Evolutionary conservation across 352 stramenopile genomes (phyloP), one percentile per base, ranked within the genome.

Genomic region (Vaucheria bursata): DNA sequence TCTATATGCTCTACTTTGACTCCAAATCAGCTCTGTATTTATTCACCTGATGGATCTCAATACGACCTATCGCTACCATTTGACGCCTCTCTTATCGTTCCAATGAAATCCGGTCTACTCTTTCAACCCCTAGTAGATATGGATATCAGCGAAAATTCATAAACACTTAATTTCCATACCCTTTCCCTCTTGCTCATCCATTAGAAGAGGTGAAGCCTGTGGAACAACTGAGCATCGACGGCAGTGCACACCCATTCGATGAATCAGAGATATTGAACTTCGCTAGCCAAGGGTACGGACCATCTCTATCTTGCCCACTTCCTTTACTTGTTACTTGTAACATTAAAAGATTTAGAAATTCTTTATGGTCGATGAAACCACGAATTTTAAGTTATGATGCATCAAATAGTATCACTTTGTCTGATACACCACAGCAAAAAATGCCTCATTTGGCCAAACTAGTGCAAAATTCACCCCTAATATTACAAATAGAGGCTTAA

Each of bases 181-280:
- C 72, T 82, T 82, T 82, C 45, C 74, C 71, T 33, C 77, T 82
- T 50, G 32, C 64, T n/a, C 77, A 82, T 72, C 77, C 77, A 49
- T 72, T 82, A 1, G 77, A 82, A 65, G 77, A 82, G 64, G 49
- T 82, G n/a, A 81, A 75, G 36, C 77, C 77, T n/a, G 77, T 82
- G 29, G 77, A 25, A 31, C 36, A 31, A 68, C 67, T 68, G n/a
- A 12, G 68, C 70, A 12, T 49, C 29, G 18, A 1, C 31, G 73
- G 8, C 38, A 71, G 29, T 52, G 72, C 66, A 38, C 31, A 36
- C 33, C 35, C 74, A 36, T 77, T 74, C 32, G 77, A 82, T 39
- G 67, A 71, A 29, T 64, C 68, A 25, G 77, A 82, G 59, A 59
- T 34, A 6, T 38, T 82, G 6, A 32, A 80, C 6, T 82, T 72